These are phyloP conservation scores for Fulvia fulva DNA, from an alignment of 2,329 filamentous ascomycete genomes.

Conservation along the genomic window DNA sequence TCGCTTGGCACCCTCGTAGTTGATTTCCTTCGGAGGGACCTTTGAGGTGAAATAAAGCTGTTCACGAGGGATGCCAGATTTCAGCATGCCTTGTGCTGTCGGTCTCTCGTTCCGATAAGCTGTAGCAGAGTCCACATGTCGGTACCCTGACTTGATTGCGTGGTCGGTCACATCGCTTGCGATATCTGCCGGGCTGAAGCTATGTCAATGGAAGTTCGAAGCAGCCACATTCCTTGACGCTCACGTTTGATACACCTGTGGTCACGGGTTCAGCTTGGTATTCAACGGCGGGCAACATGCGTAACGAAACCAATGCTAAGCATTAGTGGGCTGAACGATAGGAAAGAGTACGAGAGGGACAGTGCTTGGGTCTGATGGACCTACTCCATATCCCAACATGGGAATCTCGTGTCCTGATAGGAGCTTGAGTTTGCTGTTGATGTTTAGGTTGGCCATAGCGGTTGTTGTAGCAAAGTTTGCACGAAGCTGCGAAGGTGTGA, in stretches of 20 bases:
- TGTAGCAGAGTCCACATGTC: constrained; percentile 58
- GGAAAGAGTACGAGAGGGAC: too few species aligned
- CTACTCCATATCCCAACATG: constrained; percentile 54
- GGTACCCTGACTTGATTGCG: constrained; percentile 54
- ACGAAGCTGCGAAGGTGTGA: constrained; percentile 4
- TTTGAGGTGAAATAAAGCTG: constrained; percentile 63
- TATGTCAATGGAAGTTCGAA: constrained; percentile 7
- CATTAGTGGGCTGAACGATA: too few species aligned
- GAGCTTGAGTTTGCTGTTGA: constrained; percentile 49
- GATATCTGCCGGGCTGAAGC: constrained; percentile 46
- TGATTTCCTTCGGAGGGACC: constrained; percentile 49
- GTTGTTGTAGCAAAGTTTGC: constrained; percentile 16
- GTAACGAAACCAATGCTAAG: too few species aligned
- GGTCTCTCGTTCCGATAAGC: constrained; percentile 57
- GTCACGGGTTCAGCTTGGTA: neutral
- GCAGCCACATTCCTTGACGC: neutral
- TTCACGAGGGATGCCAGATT: constrained; percentile 50
- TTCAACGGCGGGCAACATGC: neutral
- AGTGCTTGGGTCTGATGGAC: too few species aligned
- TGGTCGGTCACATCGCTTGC: constrained; percentile 57
- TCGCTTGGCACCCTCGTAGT: constrained; percentile 62
- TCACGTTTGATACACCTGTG: constrained; percentile 36
- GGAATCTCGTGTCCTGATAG: constrained; percentile 61
- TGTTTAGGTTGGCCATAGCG: constrained; percentile 42
- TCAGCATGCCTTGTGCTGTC: constrained; percentile 50